A percentile compares a stretch with the other conserved stretches of the same genome.
These are phyloP conservation scores for Erysiphe neolycopersici DNA, from an alignment of 2,329 filamentous ascomycete species.

Conservation along the genomic window DNA sequence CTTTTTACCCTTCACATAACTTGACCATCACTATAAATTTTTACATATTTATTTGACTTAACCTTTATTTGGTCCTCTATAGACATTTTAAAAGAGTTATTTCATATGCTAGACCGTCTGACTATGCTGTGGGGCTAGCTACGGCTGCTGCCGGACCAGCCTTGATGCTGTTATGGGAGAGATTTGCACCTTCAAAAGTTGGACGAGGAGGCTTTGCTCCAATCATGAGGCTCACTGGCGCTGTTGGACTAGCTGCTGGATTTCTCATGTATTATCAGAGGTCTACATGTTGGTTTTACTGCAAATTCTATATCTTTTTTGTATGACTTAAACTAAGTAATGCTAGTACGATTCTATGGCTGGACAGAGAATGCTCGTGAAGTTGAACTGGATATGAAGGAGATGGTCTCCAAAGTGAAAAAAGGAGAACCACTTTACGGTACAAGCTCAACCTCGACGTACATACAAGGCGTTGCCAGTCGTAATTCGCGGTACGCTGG, in stretches of 20 bases:
- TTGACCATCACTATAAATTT: background rate
- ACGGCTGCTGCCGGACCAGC: slow-evolving; percentile 47
- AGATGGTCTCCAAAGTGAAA: slow-evolving; percentile 96
- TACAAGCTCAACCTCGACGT: slow-evolving; percentile 45
- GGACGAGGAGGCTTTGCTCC: slow-evolving; percentile 59
- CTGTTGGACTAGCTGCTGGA: slow-evolving; percentile 47
- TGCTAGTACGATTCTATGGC: slow-evolving; percentile 75
- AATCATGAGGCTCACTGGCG: slow-evolving; percentile 53
- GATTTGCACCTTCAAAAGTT: slow-evolving; percentile 58
- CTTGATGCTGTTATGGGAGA: slow-evolving; percentile 56
- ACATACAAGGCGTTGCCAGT: slow-evolving; percentile 82
- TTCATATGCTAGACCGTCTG: slow-evolving; percentile 58
- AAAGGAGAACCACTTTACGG: slow-evolving; percentile 75
- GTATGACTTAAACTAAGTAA: background rate
- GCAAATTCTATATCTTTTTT: background rate
- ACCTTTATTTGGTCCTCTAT: slow-evolving; percentile 11
- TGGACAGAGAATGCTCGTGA: slow-evolving; percentile 80
- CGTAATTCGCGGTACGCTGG: slow-evolving; percentile 82
- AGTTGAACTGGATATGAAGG: slow-evolving; percentile 84
- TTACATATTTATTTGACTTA: background rate
- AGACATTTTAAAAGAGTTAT: slow-evolving; percentile 84
- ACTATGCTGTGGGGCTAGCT: slow-evolving; percentile 47
- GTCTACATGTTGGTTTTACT: slow-evolving; percentile 42
- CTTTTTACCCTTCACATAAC: slow-evolving; percentile 1
- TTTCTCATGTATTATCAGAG: slow-evolving; percentile 69